These are phyloP conservation scores for Aurinia saxatilis DNA, from an alignment of 345 rosid genomes.

Conservation along the genomic window DNA sequence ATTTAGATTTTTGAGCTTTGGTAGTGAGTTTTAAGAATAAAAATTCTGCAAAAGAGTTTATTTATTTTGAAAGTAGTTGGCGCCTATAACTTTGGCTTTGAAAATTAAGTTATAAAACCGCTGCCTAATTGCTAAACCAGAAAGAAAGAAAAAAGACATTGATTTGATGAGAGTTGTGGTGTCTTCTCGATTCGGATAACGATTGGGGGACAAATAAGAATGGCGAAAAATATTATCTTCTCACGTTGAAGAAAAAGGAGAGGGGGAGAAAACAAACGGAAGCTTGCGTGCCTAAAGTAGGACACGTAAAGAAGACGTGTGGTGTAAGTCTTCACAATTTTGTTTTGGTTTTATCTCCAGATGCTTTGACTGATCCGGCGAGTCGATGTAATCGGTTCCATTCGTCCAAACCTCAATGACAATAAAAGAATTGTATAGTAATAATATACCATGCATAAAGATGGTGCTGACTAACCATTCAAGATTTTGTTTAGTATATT, in stretches of 20 bases:
- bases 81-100: too few relatives aligned
- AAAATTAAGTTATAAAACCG: too few relatives aligned
- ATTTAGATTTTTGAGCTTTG: too few relatives aligned
- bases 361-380: constrained; percentile 19
- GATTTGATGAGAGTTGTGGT: not conserved
- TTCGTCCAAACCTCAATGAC: not conserved
- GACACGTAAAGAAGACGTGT: constrained; percentile 31
- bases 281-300: constrained; percentile 17
- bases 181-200: constrained; percentile 12
- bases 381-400: constrained; percentile 11
- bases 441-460: too few relatives aligned
- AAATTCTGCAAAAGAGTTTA: too few relatives aligned
- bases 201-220: not conserved
- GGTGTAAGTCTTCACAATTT: constrained; percentile 12
- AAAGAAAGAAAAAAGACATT: too few relatives aligned
- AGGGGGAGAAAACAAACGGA: not conserved
- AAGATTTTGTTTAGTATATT: too few relatives aligned
- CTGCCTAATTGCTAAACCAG: too few relatives aligned
- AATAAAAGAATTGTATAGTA: not conserved
- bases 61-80: too few relatives aligned
- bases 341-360: constrained; percentile 18
- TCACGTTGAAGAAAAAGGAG: not conserved
- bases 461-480: too few relatives aligned
- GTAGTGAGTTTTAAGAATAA: too few relatives aligned
- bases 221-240: not conserved